Base-by-base conservation (phyloP, 352 stramenopile genomes). In the Phytophthora aleatoria region DNA sequence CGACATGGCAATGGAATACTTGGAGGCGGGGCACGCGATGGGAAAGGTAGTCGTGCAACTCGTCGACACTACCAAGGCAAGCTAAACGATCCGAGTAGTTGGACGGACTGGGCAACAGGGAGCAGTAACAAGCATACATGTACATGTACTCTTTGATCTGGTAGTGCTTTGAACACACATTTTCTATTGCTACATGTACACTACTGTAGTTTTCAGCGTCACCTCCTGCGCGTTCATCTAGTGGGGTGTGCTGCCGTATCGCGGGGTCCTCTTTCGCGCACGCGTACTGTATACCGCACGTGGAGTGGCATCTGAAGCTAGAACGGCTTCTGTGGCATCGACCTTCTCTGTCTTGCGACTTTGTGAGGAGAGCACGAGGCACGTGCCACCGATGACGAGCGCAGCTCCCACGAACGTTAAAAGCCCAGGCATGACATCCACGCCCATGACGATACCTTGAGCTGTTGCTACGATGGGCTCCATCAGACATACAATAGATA, bases 401-500 rank as follows among this genome's bases (percentile, higher is more conserved):
- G 74, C 38, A 16, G 85, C 86, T 13, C 90, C 90, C 13, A 90
- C 30, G 64, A 94, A 89, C 30, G 87, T 95, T 26, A 81, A 64
- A 36, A 61, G 41, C 1, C 90, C 89, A 11, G 90, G 90, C 24
- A 97, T 69, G 3, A 71, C 43, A 57, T 94, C 86, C 3, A 96
- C 85, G 12, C 86, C 85, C 51, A 82, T 79, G 30, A 78, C 64
- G 31, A 92, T 85, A 38, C 88, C 91, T 50, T 96, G 85, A 5
- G 76, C 73, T 11, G 83, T 89, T 3, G 83, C 91, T n/a, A 94
- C 71, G 48, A 96, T 90, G 6, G 90, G 90, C 73, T 97, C 89
- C 50, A 97, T 71, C 15, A 97, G 65, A 52, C 85, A 94, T 27
- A 96, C 86, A 48, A 95, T 91, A 27, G 87, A 89, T 43, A 96